These are phyloP conservation scores for Staphylotrichum longicolle DNA, from an alignment of 495 filamentous ascomycete species.

Conservation along the genomic window DNA sequence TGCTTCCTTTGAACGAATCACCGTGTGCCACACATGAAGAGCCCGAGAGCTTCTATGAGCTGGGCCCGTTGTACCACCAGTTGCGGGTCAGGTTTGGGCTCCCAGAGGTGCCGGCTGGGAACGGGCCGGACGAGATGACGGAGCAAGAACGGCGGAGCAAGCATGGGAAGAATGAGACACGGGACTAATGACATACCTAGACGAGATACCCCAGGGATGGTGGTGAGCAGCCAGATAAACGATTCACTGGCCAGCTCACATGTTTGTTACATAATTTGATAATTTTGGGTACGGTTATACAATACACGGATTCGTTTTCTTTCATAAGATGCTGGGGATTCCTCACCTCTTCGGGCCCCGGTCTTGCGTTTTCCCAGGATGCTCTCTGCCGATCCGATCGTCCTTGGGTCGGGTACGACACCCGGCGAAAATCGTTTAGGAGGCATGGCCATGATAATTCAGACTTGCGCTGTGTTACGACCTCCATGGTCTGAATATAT, in stretches of 20 bases:
- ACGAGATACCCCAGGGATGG: slow-evolving; percentile 20
- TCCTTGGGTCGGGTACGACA: too few relatives aligned
- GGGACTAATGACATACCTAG: slow-evolving; percentile 15
- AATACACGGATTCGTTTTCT: too few relatives aligned
- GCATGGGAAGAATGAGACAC: slow-evolving; percentile 9
- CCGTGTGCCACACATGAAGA: slow-evolving; percentile 57
- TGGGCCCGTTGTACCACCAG: slow-evolving; percentile 43
- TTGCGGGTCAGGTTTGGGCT: slow-evolving; percentile 41
- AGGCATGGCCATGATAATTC: too few relatives aligned
- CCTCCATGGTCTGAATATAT: too few relatives aligned
- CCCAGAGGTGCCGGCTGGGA: slow-evolving; percentile 23
- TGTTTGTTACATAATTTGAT: slow-evolving; percentile 6
- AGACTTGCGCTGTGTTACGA: too few relatives aligned
- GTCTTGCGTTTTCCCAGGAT: too few relatives aligned
- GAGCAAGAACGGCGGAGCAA: slow-evolving; percentile 13
- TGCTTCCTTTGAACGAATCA: slow-evolving; percentile 65
- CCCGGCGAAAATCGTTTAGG: too few relatives aligned
- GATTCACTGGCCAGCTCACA: neutral
- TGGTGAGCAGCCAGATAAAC: neutral
- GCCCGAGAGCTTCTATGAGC: slow-evolving; percentile 47
- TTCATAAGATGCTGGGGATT: too few relatives aligned
- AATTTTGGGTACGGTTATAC: neutral
- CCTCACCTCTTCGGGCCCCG: too few relatives aligned
- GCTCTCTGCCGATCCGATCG: too few relatives aligned
- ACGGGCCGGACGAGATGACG: slow-evolving; percentile 12